Conservation (phyloP, 2,329 filamentous ascomycete species). For the Hypocrella siamensis region DNA sequence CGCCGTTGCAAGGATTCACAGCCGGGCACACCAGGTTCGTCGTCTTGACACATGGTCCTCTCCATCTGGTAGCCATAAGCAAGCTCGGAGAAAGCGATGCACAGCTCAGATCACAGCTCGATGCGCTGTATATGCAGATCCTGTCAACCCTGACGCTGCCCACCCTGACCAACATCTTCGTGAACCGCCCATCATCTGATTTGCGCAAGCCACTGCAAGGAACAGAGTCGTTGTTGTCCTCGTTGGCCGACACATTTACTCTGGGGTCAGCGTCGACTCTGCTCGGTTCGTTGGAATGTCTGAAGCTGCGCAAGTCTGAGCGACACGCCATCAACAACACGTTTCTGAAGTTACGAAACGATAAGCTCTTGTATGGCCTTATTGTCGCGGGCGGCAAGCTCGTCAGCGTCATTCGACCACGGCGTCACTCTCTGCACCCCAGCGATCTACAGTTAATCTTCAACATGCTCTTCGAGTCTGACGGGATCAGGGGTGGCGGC, state of each 20-base stretch:
- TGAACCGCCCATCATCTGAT: constrained; percentile 83
- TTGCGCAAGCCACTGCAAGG: constrained; percentile 78
- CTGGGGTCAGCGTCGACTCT: constrained; percentile 79
- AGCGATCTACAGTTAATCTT: constrained; percentile 94
- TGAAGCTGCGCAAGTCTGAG: constrained; percentile 82
- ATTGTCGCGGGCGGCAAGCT: constrained; percentile 85
- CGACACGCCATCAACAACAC: constrained; percentile 74
- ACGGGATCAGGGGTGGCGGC: constrained; percentile 73
- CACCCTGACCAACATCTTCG: constrained; percentile 73
- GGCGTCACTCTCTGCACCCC: constrained; percentile 88
- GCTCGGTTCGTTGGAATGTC: constrained; percentile 78
- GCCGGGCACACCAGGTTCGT: constrained; percentile 81
- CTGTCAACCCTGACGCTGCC: constrained; percentile 87
- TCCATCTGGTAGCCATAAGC: constrained; percentile 90
- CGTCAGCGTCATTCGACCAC: constrained; percentile 86
- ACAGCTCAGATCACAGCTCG: constrained; percentile 75
- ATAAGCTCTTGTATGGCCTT: constrained; percentile 76
- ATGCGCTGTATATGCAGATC: constrained; percentile 96
- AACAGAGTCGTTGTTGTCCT: constrained; percentile 80
- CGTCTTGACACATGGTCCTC: constrained; percentile 65
- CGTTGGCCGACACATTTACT: constrained; percentile 87
- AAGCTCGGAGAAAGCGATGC: constrained; percentile 81
- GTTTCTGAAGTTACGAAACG: constrained; percentile 62
- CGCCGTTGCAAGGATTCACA: constrained; percentile 68
- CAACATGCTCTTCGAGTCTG: constrained; percentile 97